Base-by-base conservation (phyloP, 2,329 filamentous ascomycete genomes). In the Nemania sp. region DNA sequence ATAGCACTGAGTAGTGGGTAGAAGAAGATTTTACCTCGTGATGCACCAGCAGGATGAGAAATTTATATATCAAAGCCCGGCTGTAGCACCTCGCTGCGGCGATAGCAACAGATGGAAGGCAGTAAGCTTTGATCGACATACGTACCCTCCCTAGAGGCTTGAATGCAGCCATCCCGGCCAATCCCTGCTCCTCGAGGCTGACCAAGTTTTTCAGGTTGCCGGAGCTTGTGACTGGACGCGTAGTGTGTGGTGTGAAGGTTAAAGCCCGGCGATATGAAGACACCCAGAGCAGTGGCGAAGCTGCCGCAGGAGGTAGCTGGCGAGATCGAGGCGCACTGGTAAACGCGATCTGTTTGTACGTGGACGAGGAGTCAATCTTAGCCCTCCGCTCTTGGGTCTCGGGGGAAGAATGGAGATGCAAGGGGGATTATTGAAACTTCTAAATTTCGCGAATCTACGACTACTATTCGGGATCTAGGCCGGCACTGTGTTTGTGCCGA, bases 211-310 rank as follows among this genome's bases (percentile, higher is more conserved):
- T 55, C 53, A 24, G 41, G 51, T 3, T 29, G n/a, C 53, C 53
- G 57, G 41, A 43, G 43, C n/a, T 55, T 68, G 22, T 35, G 11
- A 32, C 35, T 47, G 45, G 62, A 66, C 66, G 66, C 64, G 67
- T 66, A 53, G 49, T 38, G 49, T 52, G n/a, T 18, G 26, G 13
- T 45, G 22, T 53, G 27, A 53, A 62, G 47, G 10, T 62, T 35
- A 55, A 56, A 55, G 47, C 47, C 47, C 43, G 35, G 32, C 22
- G 26, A 32, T 47, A 53, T 52, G 27, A 20, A 22, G 22, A 18
- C 27, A 32, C 52, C n/a, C n/a, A 7, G 13, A 38, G 2, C 29
- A 56, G 51, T 27, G 52, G 45, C 4, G 43, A 47, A 22, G 22
- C 8, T 22, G 20, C 45, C 5, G 45, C 45, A 26, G 26, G 51